Conservation (phyloP, 2,329 filamentous ascomycete genomes). For the Aspergillus sp. region DNA sequence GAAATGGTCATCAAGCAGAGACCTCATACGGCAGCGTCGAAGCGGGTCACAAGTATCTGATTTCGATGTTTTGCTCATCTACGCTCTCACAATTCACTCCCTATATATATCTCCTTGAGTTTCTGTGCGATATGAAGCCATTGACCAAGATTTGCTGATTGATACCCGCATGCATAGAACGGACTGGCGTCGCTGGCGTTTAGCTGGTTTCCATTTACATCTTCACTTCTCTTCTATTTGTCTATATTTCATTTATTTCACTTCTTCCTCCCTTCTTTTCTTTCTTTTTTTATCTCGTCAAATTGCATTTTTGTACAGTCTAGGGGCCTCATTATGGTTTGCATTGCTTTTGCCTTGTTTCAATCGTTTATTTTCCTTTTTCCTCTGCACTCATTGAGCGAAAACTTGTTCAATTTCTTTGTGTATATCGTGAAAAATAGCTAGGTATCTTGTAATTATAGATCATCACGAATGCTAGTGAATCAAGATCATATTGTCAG, state of each 20-base stretch:
- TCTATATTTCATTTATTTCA: slow-evolving; percentile 2
- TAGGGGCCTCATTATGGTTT: slow-evolving; percentile 1
- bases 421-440: slow-evolving; percentile 19
- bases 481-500: background rate
- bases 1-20: slow-evolving; percentile 74
- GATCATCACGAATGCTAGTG: background rate
- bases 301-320: background rate
- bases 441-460: background rate
- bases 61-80: slow-evolving; percentile 1
- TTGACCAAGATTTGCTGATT: slow-evolving; percentile 16
- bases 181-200: slow-evolving; percentile 27
- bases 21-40: slow-evolving; percentile 32
- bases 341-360: background rate
- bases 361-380: slow-evolving; percentile 4
- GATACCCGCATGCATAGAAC: slow-evolving; percentile 30
- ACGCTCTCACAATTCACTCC: background rate
- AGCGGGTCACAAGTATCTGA: slow-evolving; percentile 41
- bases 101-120: background rate
- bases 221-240: slow-evolving; percentile 1
- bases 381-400: background rate
- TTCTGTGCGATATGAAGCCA: slow-evolving; percentile 3
- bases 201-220: slow-evolving; percentile 7
- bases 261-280: background rate
- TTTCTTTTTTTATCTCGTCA: no score
- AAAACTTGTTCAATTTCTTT: background rate